These are phyloP conservation scores for Platanthera guangdongensis DNA, from an alignment of 106 monocot species.

Conservation along the genomic window DNA sequence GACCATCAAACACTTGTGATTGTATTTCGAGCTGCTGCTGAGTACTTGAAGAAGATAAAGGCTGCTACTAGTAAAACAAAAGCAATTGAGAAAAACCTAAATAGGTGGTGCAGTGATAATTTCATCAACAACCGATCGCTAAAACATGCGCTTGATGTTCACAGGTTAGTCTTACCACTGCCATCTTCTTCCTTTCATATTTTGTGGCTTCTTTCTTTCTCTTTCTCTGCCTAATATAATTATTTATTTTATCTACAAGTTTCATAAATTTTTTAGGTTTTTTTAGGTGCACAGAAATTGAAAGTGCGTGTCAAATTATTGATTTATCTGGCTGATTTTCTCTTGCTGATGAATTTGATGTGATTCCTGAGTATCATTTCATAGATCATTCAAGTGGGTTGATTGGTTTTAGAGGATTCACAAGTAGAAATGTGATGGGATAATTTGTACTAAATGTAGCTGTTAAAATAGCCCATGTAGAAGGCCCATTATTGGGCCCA, in stretches of 20 bases:
- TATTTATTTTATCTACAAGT: not conserved
- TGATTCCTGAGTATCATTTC: not conserved
- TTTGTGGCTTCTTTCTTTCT: not conserved
- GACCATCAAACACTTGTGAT: conserved; percentile 83
- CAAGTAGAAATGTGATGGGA: not conserved
- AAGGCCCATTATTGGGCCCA: too few species aligned
- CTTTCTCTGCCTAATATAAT: not conserved
- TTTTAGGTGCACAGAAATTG: not conserved
- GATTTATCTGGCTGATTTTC: not conserved
- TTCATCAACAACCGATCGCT: conserved; percentile 86
- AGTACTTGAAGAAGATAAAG: conserved; percentile 59
- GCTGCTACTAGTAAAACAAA: conserved; percentile 49
- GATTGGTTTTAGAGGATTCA: not conserved
- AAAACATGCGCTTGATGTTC: conserved; percentile 75
- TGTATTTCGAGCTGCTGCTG: conserved; percentile 57
- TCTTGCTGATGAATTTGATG: not conserved
- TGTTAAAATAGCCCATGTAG: too few species aligned
- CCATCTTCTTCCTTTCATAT: not conserved
- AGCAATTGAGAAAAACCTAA: conserved; percentile 45
- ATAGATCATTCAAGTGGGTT: not conserved
- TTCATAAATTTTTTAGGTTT: not conserved
- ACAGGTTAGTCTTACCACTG: conserved; percentile 36
- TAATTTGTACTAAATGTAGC: not conserved
- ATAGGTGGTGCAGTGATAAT: conserved; percentile 87
- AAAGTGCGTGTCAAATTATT: not conserved